Evolutionary conservation across 306 rosid species (phyloP).

Genomic region (Malus sylvestris): DNA sequence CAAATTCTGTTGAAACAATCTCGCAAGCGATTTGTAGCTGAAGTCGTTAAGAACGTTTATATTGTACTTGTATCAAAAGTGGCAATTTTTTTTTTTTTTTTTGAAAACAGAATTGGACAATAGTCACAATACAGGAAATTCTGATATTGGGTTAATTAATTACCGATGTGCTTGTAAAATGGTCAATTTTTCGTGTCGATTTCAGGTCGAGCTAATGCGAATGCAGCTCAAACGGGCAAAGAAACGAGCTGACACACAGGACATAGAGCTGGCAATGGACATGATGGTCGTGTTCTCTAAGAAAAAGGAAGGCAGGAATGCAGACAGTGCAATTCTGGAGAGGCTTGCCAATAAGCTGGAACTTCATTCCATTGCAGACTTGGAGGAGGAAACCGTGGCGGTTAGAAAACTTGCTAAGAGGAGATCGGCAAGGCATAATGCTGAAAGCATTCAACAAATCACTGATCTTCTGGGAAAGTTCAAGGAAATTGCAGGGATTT

Average conservation of each 20-base stretch:
- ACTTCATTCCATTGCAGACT: constrained; percentile 54
- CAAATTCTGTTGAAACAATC: background rate
- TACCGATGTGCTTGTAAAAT: constrained; percentile 7
- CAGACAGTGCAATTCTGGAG: constrained; percentile 62
- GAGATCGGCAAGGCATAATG: constrained; percentile 37
- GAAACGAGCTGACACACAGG: constrained; percentile 72
- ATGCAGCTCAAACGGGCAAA: constrained; percentile 65
- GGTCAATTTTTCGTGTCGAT: background rate
- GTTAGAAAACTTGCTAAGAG: constrained; percentile 43
- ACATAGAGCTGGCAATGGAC: constrained; percentile 92
- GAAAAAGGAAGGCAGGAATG: constrained; percentile 48
- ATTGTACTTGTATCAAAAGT: background rate
- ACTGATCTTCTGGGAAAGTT: constrained; percentile 54
- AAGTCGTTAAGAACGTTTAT: no score
- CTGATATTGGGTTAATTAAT: background rate
- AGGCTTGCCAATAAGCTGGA: constrained; percentile 70
- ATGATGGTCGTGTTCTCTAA: constrained; percentile 64
- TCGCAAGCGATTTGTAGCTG: no score
- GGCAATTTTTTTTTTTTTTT: background rate
- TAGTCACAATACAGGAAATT: background rate
- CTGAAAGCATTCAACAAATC: constrained; percentile 47
- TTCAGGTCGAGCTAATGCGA: constrained; percentile 78
- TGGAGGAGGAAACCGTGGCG: constrained; percentile 56
- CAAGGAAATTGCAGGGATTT: constrained; percentile 52
- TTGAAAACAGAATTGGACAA: background rate